Base-by-base conservation (phyloP, 192 early-diverging fungal genomes). In the Gaertneriomyces semiglobifer region DNA sequence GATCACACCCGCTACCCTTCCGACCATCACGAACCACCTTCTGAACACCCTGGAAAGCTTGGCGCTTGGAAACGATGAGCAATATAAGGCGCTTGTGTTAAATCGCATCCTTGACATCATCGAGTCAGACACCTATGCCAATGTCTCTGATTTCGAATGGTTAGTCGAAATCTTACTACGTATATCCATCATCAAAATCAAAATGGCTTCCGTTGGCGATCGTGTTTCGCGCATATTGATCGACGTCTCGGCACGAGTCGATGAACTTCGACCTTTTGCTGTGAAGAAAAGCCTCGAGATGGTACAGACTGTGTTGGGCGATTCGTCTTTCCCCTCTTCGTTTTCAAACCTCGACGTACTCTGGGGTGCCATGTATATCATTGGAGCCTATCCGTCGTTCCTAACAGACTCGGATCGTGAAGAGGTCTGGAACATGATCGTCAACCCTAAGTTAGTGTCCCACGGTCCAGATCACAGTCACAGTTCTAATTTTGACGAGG, bases 61-160 rank as follows among this genome's bases (percentile, higher is more conserved):
- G 25, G 2, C 25, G 25, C 25, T 33, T 33, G 25, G 25, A 2
- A 33, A 33, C 2, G 25, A 33, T 33, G 25, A 33, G 25, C 25
- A 33, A 33, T 33, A 33, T 33, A 33, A 33, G 25, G 25, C 25
- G 25, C 25, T 33, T 33, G 25, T 33, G 25, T 33, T 33, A 2
- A 33, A 33, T 2, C 85, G 88, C 2, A 92, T 98, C 43, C 58
- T 98, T 1, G 72, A 72, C 54, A 89, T 96, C 65, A 96, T 94
- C 72, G 86, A 88, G 7, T 85, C 86, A 52, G 86, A 93, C 73
- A 88, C 88, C 6, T 99, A 95, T 63, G 83, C 79, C 16, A 85
- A 93, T 66, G 81, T 96, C 40, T 78, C 84, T 14, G 89, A 95
- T 70, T 98, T 98, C 81, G 93, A 96, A 71, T 99, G 97, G 97